phyloP scores from a whole-genome alignment of 1,284 basidiomycete genomes.

The Agroathelia rolfsii region DNA sequence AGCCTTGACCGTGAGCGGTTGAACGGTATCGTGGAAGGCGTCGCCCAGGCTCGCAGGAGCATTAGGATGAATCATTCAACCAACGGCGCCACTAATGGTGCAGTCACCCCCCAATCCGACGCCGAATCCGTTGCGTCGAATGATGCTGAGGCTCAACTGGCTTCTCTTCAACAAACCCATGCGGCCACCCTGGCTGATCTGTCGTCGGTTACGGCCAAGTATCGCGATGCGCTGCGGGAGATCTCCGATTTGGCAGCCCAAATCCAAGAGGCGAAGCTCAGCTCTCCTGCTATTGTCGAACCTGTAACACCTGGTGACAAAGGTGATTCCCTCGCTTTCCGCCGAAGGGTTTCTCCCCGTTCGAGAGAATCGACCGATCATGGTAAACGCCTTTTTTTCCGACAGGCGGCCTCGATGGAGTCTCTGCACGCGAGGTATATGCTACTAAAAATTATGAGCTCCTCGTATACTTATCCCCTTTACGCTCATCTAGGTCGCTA shows the following conservation, averaged over 20 bases:
- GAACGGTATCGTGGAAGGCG: conserved; percentile 54
- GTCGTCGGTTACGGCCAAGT: conserved; percentile 69
- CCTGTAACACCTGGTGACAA: conserved; percentile 26
- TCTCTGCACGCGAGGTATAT: conserved; percentile 72
- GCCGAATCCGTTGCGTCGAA: no score
- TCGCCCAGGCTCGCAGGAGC: conserved; percentile 59
- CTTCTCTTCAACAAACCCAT: conserved; percentile 65
- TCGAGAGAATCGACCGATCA: conserved; percentile 39
- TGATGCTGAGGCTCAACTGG: no score
- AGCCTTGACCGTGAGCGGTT: conserved; percentile 56
- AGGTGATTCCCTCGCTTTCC: conserved; percentile 35
- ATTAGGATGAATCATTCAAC: no score
- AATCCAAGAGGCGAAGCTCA: conserved; percentile 70
- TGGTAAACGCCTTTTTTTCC: conserved; percentile 69
- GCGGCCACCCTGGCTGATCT: conserved; percentile 73
- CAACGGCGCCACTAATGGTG: no score
- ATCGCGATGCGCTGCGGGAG: conserved; percentile 81
- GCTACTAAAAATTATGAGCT: conserved; percentile 8
- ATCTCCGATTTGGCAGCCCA: conserved; percentile 81
- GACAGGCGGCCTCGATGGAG: conserved; percentile 73
- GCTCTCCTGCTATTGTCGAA: conserved; percentile 28
- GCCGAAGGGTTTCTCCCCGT: conserved; percentile 42
- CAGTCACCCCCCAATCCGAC: no score
- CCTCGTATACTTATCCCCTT: conserved; percentile 9
- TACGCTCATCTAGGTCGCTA: conserved; percentile 68